Evolutionary conservation across 2,329 filamentous ascomycete species (phyloP), one percentile per base, ranked within the genome.

Genomic region (Trichoderma asperellum): DNA sequence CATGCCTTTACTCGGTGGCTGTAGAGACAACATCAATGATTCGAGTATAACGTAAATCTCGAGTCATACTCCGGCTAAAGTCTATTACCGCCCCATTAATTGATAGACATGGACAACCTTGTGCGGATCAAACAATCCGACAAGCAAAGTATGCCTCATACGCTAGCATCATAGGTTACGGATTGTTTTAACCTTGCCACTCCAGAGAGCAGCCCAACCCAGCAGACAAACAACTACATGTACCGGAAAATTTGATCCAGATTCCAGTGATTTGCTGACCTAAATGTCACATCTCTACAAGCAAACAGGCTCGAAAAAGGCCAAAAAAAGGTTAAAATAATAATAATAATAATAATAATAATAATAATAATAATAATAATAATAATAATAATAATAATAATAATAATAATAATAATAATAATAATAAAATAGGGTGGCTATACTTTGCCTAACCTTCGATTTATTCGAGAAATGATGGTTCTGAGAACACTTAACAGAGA

Each of bases 61-160:
- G 29, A 21, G 21, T 40, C 29, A 52, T 35, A 52, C 27, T 52
- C 34, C 40, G 59, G 59, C 59, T 52, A 62, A 62, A 62, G n/a
- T 52, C 29, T 52, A 24, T 24, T 24, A 6, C n/a, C 11, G 7
- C 43, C 18, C 34, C 37, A 14, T 12, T 18, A n/a, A n/a, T 43
- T 29, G 43, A 59, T 37, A 2, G 24, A 24, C 37, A 40, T 27
- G 56, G 21, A 47, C 24, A 43, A 32, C 47, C 5, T 24, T 14
- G 37, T 47, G 37, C 58, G 35, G 58, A 60, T 60, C 24, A 60
- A 40, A 12, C 35, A 40, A 11, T 21, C 37, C 34, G 24, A 34
- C 1, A 21, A 12, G 35, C 10, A 59, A 59, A 40, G 35, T 27
- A 59, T 34, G 56, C 37, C 21, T 11, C 35, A 37, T 37, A 14